Conservation (phyloP, 2,329 filamentous ascomycete genomes). For the Chaetomium sp. region DNA sequence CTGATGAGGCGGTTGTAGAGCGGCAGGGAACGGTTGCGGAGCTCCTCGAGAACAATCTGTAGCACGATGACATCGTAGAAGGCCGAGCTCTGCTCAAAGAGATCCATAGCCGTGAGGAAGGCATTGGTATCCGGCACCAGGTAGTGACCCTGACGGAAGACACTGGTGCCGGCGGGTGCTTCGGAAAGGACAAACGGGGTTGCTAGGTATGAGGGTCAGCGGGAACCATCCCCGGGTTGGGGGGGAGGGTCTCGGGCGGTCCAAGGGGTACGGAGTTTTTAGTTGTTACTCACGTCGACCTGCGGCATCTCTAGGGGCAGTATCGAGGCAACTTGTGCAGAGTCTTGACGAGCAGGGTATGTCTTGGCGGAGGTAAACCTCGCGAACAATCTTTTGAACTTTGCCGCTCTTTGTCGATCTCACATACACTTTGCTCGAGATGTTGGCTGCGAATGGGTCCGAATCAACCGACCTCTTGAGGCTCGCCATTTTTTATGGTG, state of each 20-base stretch:
- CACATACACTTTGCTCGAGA: constrained; percentile 95
- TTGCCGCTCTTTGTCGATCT: constrained; percentile 93
- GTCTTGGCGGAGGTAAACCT: constrained; percentile 93
- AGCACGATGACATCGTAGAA: constrained; percentile 97
- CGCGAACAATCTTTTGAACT: constrained; percentile 97
- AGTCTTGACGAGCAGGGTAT: constrained; percentile 95
- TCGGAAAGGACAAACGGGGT: constrained; percentile 86
- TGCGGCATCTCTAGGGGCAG: constrained; percentile 76
- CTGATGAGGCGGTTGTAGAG: constrained; percentile 92
- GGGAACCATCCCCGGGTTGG: neutral
- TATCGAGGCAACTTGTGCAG: constrained; percentile 73
- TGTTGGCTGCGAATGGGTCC: constrained; percentile 65
- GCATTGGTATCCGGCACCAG: constrained; percentile 95
- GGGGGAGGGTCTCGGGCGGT: neutral
- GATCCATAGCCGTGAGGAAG: constrained; percentile 91
- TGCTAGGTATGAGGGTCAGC: constrained; percentile 51
- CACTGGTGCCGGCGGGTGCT: constrained; percentile 79
- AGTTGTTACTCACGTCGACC: constrained; percentile 63
- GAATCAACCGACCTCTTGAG: constrained; percentile 60
- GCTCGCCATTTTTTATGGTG: constrained; percentile 57
- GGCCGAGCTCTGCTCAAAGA: constrained; percentile 87
- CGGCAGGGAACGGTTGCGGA: constrained; percentile 89
- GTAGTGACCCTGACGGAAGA: constrained; percentile 87
- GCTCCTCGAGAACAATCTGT: constrained; percentile 94
- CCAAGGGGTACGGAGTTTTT: neutral